Conservation (phyloP, 306 rosid genomes). For the Luffa aegyptiaca region DNA sequence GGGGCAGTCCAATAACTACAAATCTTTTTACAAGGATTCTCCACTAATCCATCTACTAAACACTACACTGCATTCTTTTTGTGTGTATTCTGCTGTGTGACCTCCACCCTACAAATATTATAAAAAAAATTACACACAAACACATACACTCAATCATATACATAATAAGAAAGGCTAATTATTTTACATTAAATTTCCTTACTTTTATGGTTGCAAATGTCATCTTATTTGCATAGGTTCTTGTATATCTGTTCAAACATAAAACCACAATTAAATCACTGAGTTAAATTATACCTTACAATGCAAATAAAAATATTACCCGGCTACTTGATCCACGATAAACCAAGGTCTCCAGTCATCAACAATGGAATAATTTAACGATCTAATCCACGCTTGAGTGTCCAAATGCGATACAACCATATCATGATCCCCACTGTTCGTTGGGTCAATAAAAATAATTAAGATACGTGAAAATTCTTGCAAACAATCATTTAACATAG, state of each 20-base stretch:
- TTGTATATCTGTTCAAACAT: slow-evolving; percentile 7
- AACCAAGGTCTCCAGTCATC: slow-evolving; percentile 37
- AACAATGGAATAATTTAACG: slow-evolving; percentile 15
- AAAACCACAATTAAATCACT: neutral
- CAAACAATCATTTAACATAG: neutral
- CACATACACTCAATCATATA: too few species aligned
- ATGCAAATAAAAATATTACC: neutral
- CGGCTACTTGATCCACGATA: slow-evolving; percentile 17
- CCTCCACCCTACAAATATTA: neutral
- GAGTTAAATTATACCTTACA: neutral
- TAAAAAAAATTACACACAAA: neutral
- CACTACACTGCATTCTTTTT: neutral
- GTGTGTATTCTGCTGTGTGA: neutral
- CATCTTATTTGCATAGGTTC: neutral
- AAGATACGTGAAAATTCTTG: neutral
- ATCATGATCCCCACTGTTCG: slow-evolving; percentile 24
- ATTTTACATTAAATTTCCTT: neutral
- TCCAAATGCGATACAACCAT: slow-evolving; percentile 16
- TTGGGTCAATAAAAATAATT: neutral
- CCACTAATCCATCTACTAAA: neutral
- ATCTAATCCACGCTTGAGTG: slow-evolving; percentile 18
- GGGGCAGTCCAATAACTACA: too few species aligned
- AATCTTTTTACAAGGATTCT: neutral
- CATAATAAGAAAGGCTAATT: neutral
- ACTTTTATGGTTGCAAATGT: slow-evolving; percentile 10